A percentile compares a stretch with the other conserved stretches of the same genome.
Evolutionary conservation across 495 filamentous ascomycete species (phyloP).

Genomic region (Penicillium arizonense): DNA sequence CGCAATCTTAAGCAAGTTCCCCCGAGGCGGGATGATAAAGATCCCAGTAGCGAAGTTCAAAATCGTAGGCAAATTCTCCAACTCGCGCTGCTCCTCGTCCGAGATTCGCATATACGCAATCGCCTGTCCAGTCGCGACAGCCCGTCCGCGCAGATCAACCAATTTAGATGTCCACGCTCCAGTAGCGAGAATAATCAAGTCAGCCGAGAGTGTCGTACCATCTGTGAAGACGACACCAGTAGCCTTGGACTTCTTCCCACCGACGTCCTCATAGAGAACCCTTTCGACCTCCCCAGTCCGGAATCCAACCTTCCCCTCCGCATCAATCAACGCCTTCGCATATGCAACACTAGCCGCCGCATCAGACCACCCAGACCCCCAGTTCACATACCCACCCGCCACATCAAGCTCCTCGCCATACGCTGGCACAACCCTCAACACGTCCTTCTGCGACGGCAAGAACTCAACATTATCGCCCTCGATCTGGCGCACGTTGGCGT

Average conservation of each 20-base stretch:
- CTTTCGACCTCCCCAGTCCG: constrained; percentile 58
- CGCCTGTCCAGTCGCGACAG: constrained; percentile 75
- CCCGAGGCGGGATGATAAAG: constrained; percentile 77
- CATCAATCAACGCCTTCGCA: constrained; percentile 61
- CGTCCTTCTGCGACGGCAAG: constrained; percentile 41
- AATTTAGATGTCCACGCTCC: constrained; percentile 82
- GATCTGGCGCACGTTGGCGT: constrained; percentile 57
- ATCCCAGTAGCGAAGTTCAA: constrained; percentile 78
- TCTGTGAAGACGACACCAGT: constrained; percentile 53
- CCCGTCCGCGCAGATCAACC: constrained; percentile 74
- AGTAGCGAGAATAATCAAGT: constrained; percentile 75
- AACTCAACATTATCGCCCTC: constrained; percentile 49
- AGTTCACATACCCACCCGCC: constrained; percentile 80
- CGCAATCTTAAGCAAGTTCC: constrained; percentile 75
- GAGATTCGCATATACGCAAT: constrained; percentile 73
- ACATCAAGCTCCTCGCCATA: constrained; percentile 43
- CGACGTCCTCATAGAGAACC: constrained; percentile 39
- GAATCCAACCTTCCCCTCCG: constrained; percentile 61
- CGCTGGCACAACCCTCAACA: constrained; percentile 42
- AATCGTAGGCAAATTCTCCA: constrained; percentile 68
- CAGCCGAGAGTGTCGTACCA: constrained; percentile 56
- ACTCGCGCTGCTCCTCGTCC: constrained; percentile 59
- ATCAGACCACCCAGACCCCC: constrained; percentile 78
- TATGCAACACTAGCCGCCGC: constrained; percentile 70
- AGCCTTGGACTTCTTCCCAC: constrained; percentile 35